Evolutionary conservation across 176 grass and related monocot species (phyloP), one percentile per base, ranked within the genome.

Genomic region (Ensete glaucum): DNA sequence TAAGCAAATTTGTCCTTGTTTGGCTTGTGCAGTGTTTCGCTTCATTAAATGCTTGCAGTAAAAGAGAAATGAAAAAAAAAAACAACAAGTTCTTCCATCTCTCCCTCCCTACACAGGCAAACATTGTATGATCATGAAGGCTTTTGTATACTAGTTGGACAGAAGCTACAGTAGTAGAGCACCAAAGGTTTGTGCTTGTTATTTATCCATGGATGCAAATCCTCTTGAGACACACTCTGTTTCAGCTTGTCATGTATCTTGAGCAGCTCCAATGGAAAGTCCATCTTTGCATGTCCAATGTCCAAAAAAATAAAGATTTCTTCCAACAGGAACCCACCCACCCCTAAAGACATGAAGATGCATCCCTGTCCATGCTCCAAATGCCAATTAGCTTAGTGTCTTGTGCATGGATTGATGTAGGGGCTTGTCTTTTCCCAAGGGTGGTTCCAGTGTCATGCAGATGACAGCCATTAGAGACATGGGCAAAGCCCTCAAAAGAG

Each of bases 391-490:
- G 2, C 8, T 19, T 20, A 62, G 58, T 62, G 17, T 62, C 58
- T 62, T n/a, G 14, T n/a, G 58, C 58, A 62, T 62, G 58, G 58
- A 62, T 20, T 62, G 8, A 19, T 20, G 26, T 0, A 9, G 48
- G 19, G 48, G 19, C 51, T 54, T 54, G 70, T 26, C 69, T 52
- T 72, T 72, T 72, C 10, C 29, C 34, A 11, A 13, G 48, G 69
- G 69, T 71, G 27, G 69, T 71, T 71, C 50, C 12, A 52, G 27
- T 71, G 50, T 52, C 69, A 71, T 53, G 69, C 69, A 23, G 69
- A 20, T 52, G 69, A 71, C 69, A 71, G 1, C 70, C 51, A 25
- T 53, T 9, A 53, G 70, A 19, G 11, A 52, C 29, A 5, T 3
- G 11, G 51, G 53, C 70, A 53, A 72, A 72, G 14, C 20, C 8